phyloP scores from a whole-genome alignment of 441 rosid genomes.

The Populus hybrid region DNA sequence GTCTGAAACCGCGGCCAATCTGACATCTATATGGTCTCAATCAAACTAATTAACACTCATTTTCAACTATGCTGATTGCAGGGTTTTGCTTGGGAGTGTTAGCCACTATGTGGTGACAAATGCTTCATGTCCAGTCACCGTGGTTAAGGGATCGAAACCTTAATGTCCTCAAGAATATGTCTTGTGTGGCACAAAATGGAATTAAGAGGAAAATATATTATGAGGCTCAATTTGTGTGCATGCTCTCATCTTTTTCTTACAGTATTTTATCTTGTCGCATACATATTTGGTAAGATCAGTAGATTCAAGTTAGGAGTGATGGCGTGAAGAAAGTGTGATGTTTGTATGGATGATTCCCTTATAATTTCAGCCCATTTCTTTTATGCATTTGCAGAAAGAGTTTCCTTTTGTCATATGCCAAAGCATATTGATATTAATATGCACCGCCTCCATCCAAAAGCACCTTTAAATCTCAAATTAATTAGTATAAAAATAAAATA shows the following conservation, averaged over 20 bases:
- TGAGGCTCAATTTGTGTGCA: not conserved
- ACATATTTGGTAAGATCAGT: no score
- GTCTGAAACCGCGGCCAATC: not conserved
- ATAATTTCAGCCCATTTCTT: not conserved
- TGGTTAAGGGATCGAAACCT: conserved; percentile 24
- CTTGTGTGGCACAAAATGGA: not conserved
- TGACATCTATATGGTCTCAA: not conserved
- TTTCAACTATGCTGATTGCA: not conserved
- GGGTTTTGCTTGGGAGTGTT: conserved; percentile 37
- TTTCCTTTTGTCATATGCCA: no score
- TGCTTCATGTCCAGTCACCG: conserved; percentile 40
- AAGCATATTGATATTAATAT: no score
- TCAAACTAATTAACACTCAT: no score
- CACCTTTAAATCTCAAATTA: no score
- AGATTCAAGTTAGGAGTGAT: not conserved
- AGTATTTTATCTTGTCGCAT: not conserved
- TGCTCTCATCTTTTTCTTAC: not conserved
- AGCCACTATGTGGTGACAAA: conserved; percentile 35
- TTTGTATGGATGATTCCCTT: not conserved
- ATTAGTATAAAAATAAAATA: no score
- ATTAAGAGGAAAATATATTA: no score
- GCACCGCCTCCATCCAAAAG: no score
- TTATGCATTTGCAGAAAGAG: no score
- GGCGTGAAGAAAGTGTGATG: not conserved
- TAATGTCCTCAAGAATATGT: not conserved